Evolutionary conservation across 768 basidiomycete genomes (phyloP).

Genomic region (Tubosaeta sp.): DNA sequence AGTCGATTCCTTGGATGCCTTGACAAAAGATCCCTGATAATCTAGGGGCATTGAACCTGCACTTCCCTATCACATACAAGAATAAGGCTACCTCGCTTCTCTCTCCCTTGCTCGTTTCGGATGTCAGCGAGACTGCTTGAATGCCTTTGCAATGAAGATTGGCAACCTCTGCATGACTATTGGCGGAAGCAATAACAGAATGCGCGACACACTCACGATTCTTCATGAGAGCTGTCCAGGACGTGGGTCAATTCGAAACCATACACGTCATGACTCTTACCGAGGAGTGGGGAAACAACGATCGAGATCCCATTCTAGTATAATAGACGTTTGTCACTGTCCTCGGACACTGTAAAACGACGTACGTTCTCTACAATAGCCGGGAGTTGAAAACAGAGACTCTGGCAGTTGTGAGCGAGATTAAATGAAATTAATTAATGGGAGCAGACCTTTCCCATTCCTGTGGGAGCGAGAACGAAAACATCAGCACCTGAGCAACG

Average conservation of each 20-base stretch:
- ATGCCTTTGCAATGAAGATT: slow-evolving; percentile 52
- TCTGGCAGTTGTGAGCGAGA: slow-evolving; percentile 37
- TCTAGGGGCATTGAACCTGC: slow-evolving; percentile 37
- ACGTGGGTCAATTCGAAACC: neutral
- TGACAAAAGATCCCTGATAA: slow-evolving; percentile 55
- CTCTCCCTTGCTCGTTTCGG: slow-evolving; percentile 55
- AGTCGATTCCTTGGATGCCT: slow-evolving; percentile 56
- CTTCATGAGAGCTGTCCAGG: slow-evolving; percentile 66
- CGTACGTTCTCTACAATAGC: slow-evolving; percentile 60
- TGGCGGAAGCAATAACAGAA: neutral
- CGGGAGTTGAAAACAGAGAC: slow-evolving; percentile 82
- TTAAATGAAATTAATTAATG: too few species aligned
- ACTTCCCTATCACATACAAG: neutral
- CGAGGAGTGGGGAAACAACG: slow-evolving; percentile 72
- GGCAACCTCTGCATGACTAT: slow-evolving; percentile 51
- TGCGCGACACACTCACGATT: slow-evolving; percentile 51
- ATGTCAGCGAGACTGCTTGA: slow-evolving; percentile 57
- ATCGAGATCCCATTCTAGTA: slow-evolving; percentile 63
- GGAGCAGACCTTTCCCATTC: slow-evolving; percentile 73
- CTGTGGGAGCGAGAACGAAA: slow-evolving; percentile 79
- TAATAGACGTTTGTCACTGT: neutral
- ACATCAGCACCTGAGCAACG: slow-evolving; percentile 56
- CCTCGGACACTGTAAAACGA: neutral
- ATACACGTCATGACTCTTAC: slow-evolving; percentile 33
- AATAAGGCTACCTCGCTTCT: slow-evolving; percentile 43